These are phyloP conservation scores for Phlebiopsis flavidoalba DNA, from an alignment of 768 basidiomycete genomes.

Conservation along the genomic window DNA sequence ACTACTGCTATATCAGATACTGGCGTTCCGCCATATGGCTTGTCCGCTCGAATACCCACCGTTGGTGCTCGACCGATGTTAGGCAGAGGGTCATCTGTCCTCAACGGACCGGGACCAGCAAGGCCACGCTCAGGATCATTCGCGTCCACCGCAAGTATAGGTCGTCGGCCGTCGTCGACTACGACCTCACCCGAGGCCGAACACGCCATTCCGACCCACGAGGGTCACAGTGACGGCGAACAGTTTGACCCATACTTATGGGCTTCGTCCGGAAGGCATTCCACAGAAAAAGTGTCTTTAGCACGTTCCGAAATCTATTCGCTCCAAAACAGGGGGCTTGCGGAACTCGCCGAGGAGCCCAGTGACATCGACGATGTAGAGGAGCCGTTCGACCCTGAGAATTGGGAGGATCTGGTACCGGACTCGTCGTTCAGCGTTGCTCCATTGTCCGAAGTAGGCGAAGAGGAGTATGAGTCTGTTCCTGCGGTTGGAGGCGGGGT, in stretches of 20 bases:
- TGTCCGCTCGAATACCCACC: slow-evolving; percentile 14
- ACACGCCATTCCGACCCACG: slow-evolving; percentile 23
- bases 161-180: slow-evolving; percentile 17
- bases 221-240: slow-evolving; percentile 50
- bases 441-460: slow-evolving; percentile 36
- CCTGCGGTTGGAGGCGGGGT: slow-evolving; percentile 91
- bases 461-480: slow-evolving; percentile 75
- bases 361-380: slow-evolving; percentile 39
- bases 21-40: slow-evolving; percentile 11
- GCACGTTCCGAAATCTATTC: slow-evolving; percentile 72
- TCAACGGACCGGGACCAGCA: background rate
- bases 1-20: slow-evolving; percentile 16
- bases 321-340: slow-evolving; percentile 58
- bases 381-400: slow-evolving; percentile 59
- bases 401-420: slow-evolving; percentile 62
- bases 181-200: slow-evolving; percentile 7
- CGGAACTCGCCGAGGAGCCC: slow-evolving; percentile 72
- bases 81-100: slow-evolving; percentile 2
- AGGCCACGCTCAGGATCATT: slow-evolving; percentile 19
- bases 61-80: slow-evolving; percentile 15
- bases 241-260: slow-evolving; percentile 96
- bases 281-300: slow-evolving; percentile 81
- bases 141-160: slow-evolving; percentile 17
- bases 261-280: slow-evolving; percentile 86
- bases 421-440: slow-evolving; percentile 32